phyloP scores from a whole-genome alignment of 2,329 filamentous ascomycete species.

The Xylariaceae sp. region DNA sequence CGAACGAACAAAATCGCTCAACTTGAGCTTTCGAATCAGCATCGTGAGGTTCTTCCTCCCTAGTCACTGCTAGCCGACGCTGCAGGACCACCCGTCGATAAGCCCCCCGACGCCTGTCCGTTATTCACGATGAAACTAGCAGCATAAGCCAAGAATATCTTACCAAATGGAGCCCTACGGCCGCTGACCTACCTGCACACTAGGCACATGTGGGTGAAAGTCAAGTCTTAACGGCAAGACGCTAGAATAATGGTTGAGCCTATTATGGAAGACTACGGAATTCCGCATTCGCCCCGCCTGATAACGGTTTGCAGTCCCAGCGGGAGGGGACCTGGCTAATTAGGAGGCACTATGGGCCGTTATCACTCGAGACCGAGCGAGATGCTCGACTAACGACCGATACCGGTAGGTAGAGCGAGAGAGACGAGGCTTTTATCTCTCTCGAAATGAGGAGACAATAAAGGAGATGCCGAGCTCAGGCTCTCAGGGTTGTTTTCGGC shows the following conservation, averaged over 20 bases:
- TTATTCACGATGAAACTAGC: not conserved
- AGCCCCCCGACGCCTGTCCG: not conserved
- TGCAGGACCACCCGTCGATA: not conserved
- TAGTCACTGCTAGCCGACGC: not conserved
- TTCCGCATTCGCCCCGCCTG: not conserved
- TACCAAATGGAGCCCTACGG: not conserved
- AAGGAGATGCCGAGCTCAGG: not conserved
- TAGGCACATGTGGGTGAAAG: not conserved
- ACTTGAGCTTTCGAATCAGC: not conserved
- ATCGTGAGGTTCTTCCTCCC: not conserved
- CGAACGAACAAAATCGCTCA: not conserved
- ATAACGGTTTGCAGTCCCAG: not conserved
- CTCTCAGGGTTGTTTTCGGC: not conserved
- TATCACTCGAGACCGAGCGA: not conserved
- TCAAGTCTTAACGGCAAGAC: no score
- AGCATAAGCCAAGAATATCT: not conserved
- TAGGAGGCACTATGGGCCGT: not conserved
- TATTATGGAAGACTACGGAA: not conserved
- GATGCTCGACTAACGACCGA: no score
- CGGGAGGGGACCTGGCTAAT: not conserved
- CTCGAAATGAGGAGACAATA: not conserved
- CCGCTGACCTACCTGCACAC: not conserved
- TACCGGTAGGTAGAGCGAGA: not conserved
- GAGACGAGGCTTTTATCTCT: not conserved
- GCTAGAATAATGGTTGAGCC: no score